phyloP scores from a whole-genome alignment of 2,329 filamentous ascomycete genomes.

The Penicillium oxalicum region DNA sequence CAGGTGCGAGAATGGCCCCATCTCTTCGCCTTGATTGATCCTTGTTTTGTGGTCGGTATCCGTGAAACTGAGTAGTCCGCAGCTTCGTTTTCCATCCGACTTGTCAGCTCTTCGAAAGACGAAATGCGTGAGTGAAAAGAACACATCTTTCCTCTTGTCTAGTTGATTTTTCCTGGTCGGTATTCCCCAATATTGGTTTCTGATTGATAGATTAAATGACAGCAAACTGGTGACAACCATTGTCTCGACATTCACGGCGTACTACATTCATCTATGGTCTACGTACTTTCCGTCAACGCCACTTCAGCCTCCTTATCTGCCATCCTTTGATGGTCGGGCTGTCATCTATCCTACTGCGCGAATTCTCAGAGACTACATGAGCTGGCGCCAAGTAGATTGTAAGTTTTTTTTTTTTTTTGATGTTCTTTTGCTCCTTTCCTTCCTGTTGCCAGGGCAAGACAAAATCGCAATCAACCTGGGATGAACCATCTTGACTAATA shows the following conservation, averaged over 20 bases:
- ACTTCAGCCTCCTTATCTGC: constrained; percentile 63
- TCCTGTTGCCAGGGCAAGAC: too few relatives aligned
- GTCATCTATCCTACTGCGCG: constrained; percentile 78
- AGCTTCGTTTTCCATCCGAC: constrained; percentile 87
- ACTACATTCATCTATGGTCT: constrained; percentile 79
- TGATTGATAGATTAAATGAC: neutral
- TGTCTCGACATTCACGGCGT: constrained; percentile 86
- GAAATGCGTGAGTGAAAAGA: constrained; percentile 57
- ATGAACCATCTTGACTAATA: neutral
- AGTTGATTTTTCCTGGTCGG: neutral
- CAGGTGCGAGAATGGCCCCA: constrained; percentile 34
- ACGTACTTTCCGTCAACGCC: constrained; percentile 65
- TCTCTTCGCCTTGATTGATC: neutral
- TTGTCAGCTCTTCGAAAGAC: constrained; percentile 75
- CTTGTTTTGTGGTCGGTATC: neutral
- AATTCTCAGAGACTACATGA: constrained; percentile 90
- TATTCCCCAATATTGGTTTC: neutral
- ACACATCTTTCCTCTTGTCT: neutral
- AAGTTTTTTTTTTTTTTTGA: constrained; percentile 29
- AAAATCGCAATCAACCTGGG: too few relatives aligned
- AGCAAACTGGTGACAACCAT: constrained; percentile 89
- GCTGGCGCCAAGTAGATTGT: constrained; percentile 97
- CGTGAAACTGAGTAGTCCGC: neutral
- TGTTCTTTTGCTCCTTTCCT: too few relatives aligned
- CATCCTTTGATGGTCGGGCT: constrained; percentile 87